Evolutionary conservation across 73 alveolate species (phyloP).

Genomic region (Uronychia binucleata): DNA sequence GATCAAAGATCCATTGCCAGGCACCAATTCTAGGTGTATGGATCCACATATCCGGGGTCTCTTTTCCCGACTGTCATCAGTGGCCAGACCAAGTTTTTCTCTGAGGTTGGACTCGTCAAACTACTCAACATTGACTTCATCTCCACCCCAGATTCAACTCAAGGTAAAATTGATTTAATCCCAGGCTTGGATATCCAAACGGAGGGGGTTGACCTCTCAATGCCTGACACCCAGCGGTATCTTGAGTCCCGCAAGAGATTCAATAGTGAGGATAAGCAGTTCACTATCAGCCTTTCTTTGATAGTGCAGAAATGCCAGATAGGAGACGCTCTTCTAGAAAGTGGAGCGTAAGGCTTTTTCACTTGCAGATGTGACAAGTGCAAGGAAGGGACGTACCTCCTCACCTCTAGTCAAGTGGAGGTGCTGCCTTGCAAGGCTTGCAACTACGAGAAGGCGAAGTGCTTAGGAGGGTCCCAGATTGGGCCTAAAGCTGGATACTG

Average conservation of each 20-base stretch:
- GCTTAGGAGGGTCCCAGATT: slow-evolving; percentile 38
- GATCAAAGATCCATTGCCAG: neutral
- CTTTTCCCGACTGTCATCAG: neutral
- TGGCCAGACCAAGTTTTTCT: neutral
- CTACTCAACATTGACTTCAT: neutral
- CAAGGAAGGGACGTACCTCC: neutral
- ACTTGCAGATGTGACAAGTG: neutral
- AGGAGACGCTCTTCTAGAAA: neutral
- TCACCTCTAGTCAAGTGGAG: neutral
- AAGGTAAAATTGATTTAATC: neutral
- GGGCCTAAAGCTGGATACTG: slow-evolving; percentile 52
- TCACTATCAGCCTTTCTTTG: neutral
- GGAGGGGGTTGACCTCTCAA: neutral
- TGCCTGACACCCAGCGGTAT: neutral
- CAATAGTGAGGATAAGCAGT: neutral
- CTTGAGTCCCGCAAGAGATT: neutral
- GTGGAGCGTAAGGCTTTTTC: neutral
- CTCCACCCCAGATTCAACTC: neutral
- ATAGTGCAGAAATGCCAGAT: neutral
- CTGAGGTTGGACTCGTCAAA: neutral
- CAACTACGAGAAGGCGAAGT: slow-evolving; percentile 39
- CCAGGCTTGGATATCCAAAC: neutral
- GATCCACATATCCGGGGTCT: neutral
- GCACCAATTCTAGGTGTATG: neutral
- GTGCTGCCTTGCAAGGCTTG: slow-evolving; percentile 15